Evolutionary conservation across 306 rosid species (phyloP).

Genomic region (Castanea crenata): DNA sequence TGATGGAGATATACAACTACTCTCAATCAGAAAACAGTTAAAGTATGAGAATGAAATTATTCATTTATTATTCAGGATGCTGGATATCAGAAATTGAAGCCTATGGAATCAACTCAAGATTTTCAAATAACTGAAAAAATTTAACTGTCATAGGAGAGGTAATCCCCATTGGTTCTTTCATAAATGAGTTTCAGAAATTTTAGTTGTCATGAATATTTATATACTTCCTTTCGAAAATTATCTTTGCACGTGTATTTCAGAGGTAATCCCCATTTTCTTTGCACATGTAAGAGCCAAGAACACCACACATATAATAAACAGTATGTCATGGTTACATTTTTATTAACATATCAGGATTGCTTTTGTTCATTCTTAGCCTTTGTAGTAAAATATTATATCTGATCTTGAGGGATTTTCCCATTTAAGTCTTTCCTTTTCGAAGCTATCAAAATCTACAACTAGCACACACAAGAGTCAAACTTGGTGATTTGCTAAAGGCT

Average conservation of each 20-base stretch:
- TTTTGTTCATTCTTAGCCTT: no score
- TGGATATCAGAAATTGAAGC: slow-evolving; percentile 7
- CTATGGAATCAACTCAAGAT: slow-evolving; percentile 18
- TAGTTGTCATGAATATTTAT: background rate
- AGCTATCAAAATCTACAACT: no score
- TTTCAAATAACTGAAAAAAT: slow-evolving; percentile 3
- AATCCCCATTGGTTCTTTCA: slow-evolving; percentile 12
- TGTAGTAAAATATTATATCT: no score
- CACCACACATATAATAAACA: no score
- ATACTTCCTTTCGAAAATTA: background rate
- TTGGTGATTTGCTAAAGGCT: no score
- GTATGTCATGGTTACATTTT: no score
- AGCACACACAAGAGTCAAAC: no score
- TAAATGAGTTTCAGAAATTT: background rate
- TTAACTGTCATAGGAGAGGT: background rate
- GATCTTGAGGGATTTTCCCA: no score
- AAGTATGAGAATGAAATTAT: slow-evolving; percentile 40
- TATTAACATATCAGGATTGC: no score
- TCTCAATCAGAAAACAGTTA: slow-evolving; percentile 71
- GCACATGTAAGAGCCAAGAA: no score
- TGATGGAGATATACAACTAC: slow-evolving; percentile 81
- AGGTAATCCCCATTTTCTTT: no score
- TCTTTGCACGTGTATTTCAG: background rate
- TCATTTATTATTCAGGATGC: slow-evolving; percentile 24
- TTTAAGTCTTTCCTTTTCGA: no score